These are phyloP conservation scores for Phytophthora nicotianae DNA, from an alignment of 352 stramenopile genomes.

Conservation along the genomic window DNA sequence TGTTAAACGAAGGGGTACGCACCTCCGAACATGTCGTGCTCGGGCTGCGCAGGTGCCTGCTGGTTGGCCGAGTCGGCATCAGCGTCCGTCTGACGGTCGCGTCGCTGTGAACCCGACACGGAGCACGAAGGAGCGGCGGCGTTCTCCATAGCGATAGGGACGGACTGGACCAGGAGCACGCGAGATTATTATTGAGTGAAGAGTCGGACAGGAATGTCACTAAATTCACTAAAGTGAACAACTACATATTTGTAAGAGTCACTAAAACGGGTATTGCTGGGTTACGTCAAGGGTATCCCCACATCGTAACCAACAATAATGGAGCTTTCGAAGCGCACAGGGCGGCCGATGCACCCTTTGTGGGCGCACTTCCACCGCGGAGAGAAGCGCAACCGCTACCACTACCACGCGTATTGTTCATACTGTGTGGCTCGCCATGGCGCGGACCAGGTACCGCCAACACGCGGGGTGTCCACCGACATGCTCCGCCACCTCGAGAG, in stretches of 20 bases:
- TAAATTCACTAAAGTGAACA: constrained; percentile 3
- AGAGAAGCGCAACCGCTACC: constrained; percentile 86
- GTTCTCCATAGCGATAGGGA: constrained; percentile 43
- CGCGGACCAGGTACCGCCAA: constrained; percentile 58
- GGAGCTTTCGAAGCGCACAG: constrained; percentile 56
- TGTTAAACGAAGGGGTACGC: constrained; percentile 12
- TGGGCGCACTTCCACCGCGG: constrained; percentile 86
- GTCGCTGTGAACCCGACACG: constrained; percentile 41
- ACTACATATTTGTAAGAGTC: background rate
- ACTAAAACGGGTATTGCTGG: constrained; percentile 23
- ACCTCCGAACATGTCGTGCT: constrained; percentile 90
- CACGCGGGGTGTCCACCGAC: constrained; percentile 77
- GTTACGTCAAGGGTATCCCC: background rate
- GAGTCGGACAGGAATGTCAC: constrained; percentile 15
- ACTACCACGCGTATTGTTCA: constrained; percentile 85
- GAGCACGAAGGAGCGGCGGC: constrained; percentile 42
- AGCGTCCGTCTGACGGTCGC: constrained; percentile 16
- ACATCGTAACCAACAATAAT: constrained; percentile 13
- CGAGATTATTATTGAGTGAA: constrained; percentile 16
- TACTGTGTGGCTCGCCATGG: constrained; percentile 77
- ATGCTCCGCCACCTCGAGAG: constrained; percentile 84
- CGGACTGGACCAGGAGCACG: constrained; percentile 14
- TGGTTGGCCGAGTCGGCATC: constrained; percentile 23
- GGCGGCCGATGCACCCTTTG: constrained; percentile 72
- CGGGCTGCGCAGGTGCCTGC: constrained; percentile 21